A percentile compares a stretch with the other conserved stretches of the same genome.
Evolutionary conservation across 148 eudicot genomes (phyloP).

Genomic region (Vaccinium vitisidaea): DNA sequence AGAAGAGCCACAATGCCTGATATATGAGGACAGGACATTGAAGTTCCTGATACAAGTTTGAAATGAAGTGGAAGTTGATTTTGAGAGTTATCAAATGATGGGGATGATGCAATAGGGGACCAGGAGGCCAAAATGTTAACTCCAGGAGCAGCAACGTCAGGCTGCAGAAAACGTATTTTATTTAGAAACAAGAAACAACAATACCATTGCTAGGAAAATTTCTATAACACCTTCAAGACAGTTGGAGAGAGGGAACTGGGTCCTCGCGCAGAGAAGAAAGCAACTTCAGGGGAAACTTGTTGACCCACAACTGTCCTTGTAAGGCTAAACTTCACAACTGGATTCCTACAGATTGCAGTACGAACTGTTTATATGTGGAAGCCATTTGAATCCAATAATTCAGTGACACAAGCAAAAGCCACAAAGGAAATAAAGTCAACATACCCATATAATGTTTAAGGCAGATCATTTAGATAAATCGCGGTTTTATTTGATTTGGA

Average conservation of each 20-base stretch:
- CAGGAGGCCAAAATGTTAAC: slow-evolving; percentile 54
- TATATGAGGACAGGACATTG: slow-evolving; percentile 58
- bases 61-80: slow-evolving; percentile 14
- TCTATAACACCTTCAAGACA: slow-evolving; percentile 40
- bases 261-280: slow-evolving; percentile 49
- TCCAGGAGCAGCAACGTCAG: slow-evolving; percentile 61
- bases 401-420: not conserved
- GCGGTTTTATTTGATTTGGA: not conserved
- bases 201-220: not conserved
- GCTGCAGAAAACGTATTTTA: slow-evolving; percentile 30
- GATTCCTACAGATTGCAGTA: slow-evolving; percentile 25
- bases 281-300: slow-evolving; percentile 46
- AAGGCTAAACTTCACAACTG: slow-evolving; percentile 35
- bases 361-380: not conserved
- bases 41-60: slow-evolving; percentile 38
- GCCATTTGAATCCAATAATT: not conserved
- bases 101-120: slow-evolving; percentile 26
- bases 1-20: slow-evolving; percentile 50
- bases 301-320: slow-evolving; percentile 35
- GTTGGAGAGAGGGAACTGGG: slow-evolving; percentile 52
- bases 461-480: not conserved
- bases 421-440: not conserved
- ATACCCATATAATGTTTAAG: not conserved
- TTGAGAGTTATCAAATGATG: not conserved
- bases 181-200: not conserved